Evolutionary conservation across 345 rosid genomes (phyloP).

Genomic region (Moringa oleifera): DNA sequence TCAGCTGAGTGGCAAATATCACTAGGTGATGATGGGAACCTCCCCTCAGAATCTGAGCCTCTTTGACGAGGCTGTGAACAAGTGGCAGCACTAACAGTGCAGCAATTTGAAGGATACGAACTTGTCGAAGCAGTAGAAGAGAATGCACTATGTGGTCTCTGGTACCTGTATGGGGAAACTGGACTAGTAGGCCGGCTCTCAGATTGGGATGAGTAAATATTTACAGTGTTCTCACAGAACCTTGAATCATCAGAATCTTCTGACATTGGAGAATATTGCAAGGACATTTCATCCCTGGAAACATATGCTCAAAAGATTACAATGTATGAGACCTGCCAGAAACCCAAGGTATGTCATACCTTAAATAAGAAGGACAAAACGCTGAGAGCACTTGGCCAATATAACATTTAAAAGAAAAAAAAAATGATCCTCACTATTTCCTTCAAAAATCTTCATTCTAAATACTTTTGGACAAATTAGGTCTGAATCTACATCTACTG

Average conservation of each 20-base stretch:
- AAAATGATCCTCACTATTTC: no score
- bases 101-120: conserved; percentile 31
- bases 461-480: no score
- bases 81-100: conserved; percentile 18
- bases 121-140: conserved; percentile 32
- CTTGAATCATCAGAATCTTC: conserved; percentile 82
- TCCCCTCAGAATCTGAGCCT: conserved; percentile 85
- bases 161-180: conserved; percentile 72
- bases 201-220: conserved; percentile 53
- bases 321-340: no score
- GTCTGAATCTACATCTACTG: no score
- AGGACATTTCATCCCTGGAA: conserved; percentile 74
- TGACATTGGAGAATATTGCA: conserved; percentile 94
- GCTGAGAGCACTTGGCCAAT: no score
- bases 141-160: conserved; percentile 46
- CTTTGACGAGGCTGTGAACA: conserved; percentile 59
- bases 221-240: conserved; percentile 46
- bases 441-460: no score
- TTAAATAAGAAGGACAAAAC: no score
- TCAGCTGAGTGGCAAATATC: conserved; percentile 97
- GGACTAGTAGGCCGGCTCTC: conserved; percentile 85
- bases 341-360: no score
- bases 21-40: conserved; percentile 95
- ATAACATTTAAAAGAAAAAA: no score
- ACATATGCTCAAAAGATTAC: neutral